Conservation (phyloP, 208 protist species). For the Trypanosoma caninum region DNA sequence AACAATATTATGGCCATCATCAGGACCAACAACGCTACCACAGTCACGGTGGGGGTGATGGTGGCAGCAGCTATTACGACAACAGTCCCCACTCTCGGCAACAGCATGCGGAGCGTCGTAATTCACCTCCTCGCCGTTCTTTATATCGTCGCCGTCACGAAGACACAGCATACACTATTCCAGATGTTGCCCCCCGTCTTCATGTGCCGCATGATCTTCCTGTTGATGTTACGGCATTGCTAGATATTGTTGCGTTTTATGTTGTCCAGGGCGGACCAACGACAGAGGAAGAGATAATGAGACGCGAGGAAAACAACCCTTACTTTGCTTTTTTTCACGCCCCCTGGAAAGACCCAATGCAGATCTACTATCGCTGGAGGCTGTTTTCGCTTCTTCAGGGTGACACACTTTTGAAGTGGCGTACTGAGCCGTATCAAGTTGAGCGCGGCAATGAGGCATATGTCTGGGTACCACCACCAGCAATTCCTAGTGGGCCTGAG, state of each 20-base stretch:
- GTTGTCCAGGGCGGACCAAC: conserved; percentile 72
- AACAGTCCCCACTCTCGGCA: neutral
- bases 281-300: conserved; percentile 72
- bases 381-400: conserved; percentile 82
- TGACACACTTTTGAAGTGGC: conserved; percentile 60
- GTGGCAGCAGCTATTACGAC: neutral
- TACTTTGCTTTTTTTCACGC: conserved; percentile 62
- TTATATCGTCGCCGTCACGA: conserved; percentile 14
- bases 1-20: neutral
- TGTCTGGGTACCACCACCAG: conserved; percentile 68
- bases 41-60: neutral
- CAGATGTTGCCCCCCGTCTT: conserved; percentile 14
- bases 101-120: neutral
- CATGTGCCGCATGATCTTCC: conserved; percentile 39
- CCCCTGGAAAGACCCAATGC: conserved; percentile 42
- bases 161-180: conserved; percentile 18
- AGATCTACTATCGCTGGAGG: conserved; percentile 86
- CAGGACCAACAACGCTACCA: neutral
- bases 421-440: conserved; percentile 72
- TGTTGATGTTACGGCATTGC: conserved; percentile 42
- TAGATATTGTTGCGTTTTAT: conserved; percentile 61
- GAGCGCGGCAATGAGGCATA: conserved; percentile 46
- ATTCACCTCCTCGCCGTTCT: conserved; percentile 8
- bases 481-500: conserved; percentile 37
- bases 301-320: conserved; percentile 58